Percentiles rank a stretch among this genome's conserved stretches.
Evolutionary conservation across 305 asterid genomes (phyloP).

Genomic region (Fraxinus xanthoxyloides): DNA sequence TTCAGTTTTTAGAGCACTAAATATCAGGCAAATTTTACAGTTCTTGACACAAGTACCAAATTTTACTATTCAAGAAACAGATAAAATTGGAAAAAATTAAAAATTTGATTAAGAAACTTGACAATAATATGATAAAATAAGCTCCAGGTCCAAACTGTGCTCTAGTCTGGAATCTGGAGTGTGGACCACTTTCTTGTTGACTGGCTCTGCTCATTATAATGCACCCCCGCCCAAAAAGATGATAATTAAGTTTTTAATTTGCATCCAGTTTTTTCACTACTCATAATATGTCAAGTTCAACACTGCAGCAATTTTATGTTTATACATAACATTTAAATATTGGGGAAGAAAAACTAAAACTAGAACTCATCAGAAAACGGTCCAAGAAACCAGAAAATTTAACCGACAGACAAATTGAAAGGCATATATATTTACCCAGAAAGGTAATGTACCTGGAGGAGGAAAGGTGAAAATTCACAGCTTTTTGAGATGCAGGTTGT

Average conservation of each 20-base stretch:
- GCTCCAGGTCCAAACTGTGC: neutral
- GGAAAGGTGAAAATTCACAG: neutral
- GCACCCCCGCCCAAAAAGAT: neutral
- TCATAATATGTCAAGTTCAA: neutral
- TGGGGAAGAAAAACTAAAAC: neutral
- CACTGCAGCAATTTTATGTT: neutral
- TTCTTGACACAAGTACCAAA: neutral
- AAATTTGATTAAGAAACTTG: conserved; percentile 2
- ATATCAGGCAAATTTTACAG: conserved; percentile 1
- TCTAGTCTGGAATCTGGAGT: neutral
- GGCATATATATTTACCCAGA: neutral
- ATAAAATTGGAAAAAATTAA: neutral
- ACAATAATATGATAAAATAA: neutral
- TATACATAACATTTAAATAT: neutral
- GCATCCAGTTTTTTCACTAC: neutral
- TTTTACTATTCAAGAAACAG: neutral
- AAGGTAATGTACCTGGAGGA: neutral
- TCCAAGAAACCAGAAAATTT: neutral
- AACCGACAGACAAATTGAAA: neutral
- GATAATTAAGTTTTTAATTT: neutral
- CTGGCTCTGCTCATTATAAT: neutral
- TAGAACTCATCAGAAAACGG: neutral
- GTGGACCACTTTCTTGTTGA: neutral
- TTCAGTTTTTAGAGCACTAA: conserved; percentile 5
- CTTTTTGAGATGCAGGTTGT: neutral